Conservation (phyloP, 2,329 filamentous ascomycete species). For the Phialocephala subalpina region DNA sequence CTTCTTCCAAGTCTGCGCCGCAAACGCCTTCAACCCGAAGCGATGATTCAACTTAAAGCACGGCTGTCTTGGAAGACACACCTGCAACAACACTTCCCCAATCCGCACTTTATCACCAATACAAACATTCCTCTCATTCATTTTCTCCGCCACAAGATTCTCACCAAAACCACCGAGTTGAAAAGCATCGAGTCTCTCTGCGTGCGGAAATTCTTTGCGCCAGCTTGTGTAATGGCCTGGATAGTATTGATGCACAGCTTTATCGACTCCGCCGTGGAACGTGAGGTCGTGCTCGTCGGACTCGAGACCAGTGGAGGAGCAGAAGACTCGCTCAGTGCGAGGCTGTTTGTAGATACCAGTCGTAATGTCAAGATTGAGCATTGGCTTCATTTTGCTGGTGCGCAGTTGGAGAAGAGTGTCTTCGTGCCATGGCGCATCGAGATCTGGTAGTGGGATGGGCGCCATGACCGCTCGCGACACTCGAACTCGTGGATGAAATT, state of each 20-base stretch:
- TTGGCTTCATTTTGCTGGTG: conserved; percentile 62
- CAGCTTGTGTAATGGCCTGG: conserved; percentile 64
- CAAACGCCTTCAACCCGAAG: conserved; percentile 69
- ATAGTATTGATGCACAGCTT: conserved; percentile 67
- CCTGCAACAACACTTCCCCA: conserved; percentile 58
- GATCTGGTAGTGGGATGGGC: conserved; percentile 22
- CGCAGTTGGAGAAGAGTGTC: conserved; percentile 62
- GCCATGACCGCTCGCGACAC: conserved; percentile 22
- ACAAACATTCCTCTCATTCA: conserved; percentile 72
- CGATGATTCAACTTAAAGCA: conserved; percentile 76
- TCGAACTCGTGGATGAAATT: background rate
- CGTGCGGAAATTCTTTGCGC: conserved; percentile 59
- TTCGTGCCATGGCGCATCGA: conserved; percentile 31
- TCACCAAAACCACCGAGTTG: conserved; percentile 68
- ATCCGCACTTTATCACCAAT: conserved; percentile 68
- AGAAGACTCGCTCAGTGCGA: conserved; percentile 30
- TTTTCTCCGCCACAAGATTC: conserved; percentile 63
- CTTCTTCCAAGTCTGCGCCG: conserved; percentile 61
- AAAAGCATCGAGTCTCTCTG: conserved; percentile 53
- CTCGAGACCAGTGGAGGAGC: conserved; percentile 53
- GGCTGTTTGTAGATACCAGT: conserved; percentile 57
- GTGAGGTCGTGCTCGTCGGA: conserved; percentile 68
- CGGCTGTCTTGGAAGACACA: conserved; percentile 68
- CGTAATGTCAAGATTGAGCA: conserved; percentile 58
- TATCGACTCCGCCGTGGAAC: conserved; percentile 69